Percentiles rank a stretch among this genome's conserved stretches.
Evolutionary conservation across 352 stramenopile species (phyloP).

Genomic region (Pythium phragmiticola): DNA sequence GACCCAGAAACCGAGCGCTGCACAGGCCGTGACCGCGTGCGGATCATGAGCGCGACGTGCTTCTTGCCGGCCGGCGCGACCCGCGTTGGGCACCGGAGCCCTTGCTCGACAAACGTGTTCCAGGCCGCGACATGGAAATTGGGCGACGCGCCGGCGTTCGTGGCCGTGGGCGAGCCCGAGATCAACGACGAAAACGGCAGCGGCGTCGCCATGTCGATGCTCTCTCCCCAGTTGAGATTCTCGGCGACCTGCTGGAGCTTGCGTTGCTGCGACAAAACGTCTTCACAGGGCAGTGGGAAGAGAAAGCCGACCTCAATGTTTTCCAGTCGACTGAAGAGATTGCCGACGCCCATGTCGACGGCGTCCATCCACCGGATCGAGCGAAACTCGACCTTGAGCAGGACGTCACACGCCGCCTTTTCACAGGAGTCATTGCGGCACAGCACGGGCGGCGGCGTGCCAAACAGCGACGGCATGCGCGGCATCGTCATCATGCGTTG

Average conservation of each 20-base stretch:
- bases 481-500: conserved; percentile 12
- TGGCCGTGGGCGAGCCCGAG: conserved; percentile 22
- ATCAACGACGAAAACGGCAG: conserved; percentile 1
- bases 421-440: conserved; percentile 68
- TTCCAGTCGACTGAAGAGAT: conserved; percentile 60
- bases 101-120: conserved; percentile 69
- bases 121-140: conserved; percentile 75
- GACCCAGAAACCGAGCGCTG: conserved; percentile 21
- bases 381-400: conserved; percentile 63
- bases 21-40: conserved; percentile 30
- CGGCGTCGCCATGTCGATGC: conserved; percentile 23
- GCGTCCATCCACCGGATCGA: conserved; percentile 73
- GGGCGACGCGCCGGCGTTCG: conserved; percentile 42
- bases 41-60: conserved; percentile 55
- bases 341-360: conserved; percentile 36
- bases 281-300: conserved; percentile 79
- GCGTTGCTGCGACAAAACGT: conserved; percentile 74
- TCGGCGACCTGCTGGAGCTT: conserved; percentile 79
- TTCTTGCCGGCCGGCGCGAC: conserved; percentile 46
- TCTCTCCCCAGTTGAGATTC: conserved; percentile 58
- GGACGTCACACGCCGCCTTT: conserved; percentile 44
- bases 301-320: conserved; percentile 71
- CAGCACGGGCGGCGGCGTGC: conserved; percentile 20
- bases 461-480: conserved; percentile 21
- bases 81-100: conserved; percentile 62